Evolutionary conservation across 2,329 filamentous ascomycete genomes (phyloP).

Genomic region (Neocucurbitaria cava): DNA sequence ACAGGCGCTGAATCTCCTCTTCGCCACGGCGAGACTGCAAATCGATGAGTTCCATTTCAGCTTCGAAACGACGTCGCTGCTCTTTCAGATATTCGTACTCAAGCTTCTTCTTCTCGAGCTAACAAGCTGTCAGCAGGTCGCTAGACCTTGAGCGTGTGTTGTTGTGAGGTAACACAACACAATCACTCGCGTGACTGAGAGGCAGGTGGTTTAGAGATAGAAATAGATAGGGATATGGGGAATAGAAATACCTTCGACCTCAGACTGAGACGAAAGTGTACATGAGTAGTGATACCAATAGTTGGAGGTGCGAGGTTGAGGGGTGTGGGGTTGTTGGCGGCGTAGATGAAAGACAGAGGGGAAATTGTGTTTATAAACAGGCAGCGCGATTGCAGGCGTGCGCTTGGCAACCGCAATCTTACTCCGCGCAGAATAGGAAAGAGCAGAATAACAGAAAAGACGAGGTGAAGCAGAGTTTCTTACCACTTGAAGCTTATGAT

Average conservation of each 20-base stretch:
- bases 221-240: constrained; percentile 14
- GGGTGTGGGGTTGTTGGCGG: constrained; percentile 5
- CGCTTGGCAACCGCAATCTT: constrained; percentile 18
- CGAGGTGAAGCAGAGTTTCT: constrained; percentile 49
- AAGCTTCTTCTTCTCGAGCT: constrained; percentile 93
- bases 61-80: constrained; percentile 87
- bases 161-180: constrained; percentile 24
- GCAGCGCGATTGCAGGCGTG: constrained; percentile 11
- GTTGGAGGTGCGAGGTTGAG: neutral
- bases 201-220: constrained; percentile 17
- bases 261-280: constrained; percentile 25
- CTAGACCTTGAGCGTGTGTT: constrained; percentile 17
- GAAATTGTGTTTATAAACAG: neutral
- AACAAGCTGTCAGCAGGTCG: constrained; percentile 38
- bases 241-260: constrained; percentile 11
- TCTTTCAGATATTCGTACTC: constrained; percentile 92
- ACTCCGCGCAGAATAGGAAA: constrained; percentile 12
- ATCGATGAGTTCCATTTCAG: constrained; percentile 89
- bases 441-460: constrained; percentile 10
- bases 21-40: constrained; percentile 83
- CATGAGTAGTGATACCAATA: constrained; percentile 23
- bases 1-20: constrained; percentile 83
- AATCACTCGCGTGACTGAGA: constrained; percentile 11
- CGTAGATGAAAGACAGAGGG: neutral
- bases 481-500: constrained; percentile 81